Evolutionary conservation across 306 rosid genomes (phyloP).

Genomic region (Vigna nakashimae): DNA sequence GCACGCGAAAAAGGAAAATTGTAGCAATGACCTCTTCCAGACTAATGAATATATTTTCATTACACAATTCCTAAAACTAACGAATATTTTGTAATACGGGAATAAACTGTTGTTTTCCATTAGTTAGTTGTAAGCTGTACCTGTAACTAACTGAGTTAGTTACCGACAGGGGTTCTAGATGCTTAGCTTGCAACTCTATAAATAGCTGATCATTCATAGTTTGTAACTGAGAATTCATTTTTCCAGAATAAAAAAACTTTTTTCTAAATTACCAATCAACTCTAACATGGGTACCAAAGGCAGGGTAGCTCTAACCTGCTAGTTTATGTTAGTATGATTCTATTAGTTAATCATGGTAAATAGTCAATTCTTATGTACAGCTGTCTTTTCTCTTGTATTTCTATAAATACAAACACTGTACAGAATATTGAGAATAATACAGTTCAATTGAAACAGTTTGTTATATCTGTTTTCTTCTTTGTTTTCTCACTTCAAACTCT

Average conservation of each 20-base stretch:
- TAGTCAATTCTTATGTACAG: too few relatives aligned
- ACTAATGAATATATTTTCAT: slow-evolving; percentile 17
- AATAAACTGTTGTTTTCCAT: not conserved
- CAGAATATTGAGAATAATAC: too few relatives aligned
- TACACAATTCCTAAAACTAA: not conserved
- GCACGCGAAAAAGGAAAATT: slow-evolving; percentile 15
- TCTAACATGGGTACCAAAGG: not conserved
- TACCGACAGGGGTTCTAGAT: not conserved
- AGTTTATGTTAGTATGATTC: too few relatives aligned
- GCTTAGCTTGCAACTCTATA: not conserved
- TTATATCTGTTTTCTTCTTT: too few relatives aligned
- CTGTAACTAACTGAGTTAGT: not conserved
- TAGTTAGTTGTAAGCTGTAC: not conserved
- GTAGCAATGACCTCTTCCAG: slow-evolving; percentile 10
- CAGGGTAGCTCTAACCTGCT: not conserved
- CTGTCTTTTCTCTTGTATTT: too few relatives aligned
- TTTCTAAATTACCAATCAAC: not conserved
- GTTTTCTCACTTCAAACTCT: too few relatives aligned
- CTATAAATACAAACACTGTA: too few relatives aligned
- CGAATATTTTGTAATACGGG: not conserved
- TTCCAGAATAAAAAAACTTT: not conserved
- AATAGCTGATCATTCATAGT: not conserved
- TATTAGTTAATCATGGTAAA: too few relatives aligned
- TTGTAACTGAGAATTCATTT: not conserved
- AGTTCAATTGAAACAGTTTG: too few relatives aligned